Evolutionary conservation across 2,329 filamentous ascomycete species (phyloP).

Genomic region (Esteya vermicola): DNA sequence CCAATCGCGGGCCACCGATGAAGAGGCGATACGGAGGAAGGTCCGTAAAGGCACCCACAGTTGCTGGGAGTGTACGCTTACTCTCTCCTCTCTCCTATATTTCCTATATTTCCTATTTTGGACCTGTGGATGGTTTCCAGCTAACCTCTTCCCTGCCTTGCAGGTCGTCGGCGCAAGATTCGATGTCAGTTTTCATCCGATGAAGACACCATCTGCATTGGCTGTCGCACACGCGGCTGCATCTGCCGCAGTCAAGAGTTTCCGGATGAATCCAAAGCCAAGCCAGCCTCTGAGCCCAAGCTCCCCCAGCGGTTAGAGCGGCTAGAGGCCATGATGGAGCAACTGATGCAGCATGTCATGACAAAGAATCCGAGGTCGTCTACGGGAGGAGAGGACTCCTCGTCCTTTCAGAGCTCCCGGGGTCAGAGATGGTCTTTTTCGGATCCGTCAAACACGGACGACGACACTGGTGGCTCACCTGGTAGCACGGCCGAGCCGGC

Average conservation of each 20-base stretch:
- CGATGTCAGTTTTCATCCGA: conserved; percentile 27
- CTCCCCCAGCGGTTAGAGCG: conserved; percentile 28
- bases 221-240: conserved; percentile 26
- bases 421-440: neutral
- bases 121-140: conserved; percentile 1
- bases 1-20: conserved; percentile 6
- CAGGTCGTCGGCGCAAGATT: conserved; percentile 31
- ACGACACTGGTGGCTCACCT: neutral
- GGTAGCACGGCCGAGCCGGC: neutral
- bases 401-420: neutral
- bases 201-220: conserved; percentile 24
- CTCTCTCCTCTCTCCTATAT: neutral
- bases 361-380: conserved; percentile 9
- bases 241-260: conserved; percentile 31
- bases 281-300: conserved; percentile 20
- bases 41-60: conserved; percentile 39
- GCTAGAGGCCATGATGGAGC: conserved; percentile 32
- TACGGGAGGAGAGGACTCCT: neutral
- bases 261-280: conserved; percentile 18
- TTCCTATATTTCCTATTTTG: neutral
- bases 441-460: neutral
- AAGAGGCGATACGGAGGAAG: conserved; percentile 23
- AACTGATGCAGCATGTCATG: conserved; percentile 24
- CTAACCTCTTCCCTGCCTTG: neutral
- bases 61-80: conserved; percentile 36